A percentile compares a stretch with the other conserved stretches of the same genome.
phyloP scores from a whole-genome alignment of 208 protist species.

The Leishmania aethiopica region DNA sequence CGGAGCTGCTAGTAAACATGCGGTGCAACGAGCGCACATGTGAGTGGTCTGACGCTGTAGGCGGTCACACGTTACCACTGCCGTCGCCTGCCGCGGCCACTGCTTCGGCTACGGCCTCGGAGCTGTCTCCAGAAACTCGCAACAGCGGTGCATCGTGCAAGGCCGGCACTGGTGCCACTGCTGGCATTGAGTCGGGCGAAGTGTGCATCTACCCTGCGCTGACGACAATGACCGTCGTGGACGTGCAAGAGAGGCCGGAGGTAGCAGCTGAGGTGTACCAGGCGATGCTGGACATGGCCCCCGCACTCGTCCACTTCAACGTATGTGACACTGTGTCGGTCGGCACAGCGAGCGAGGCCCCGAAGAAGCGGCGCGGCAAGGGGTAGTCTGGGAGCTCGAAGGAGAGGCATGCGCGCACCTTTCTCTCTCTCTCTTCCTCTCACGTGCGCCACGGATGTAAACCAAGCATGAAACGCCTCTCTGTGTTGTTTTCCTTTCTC shows the following conservation, averaged over 20 bases:
- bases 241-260: constrained; percentile 47
- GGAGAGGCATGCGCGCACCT: background rate
- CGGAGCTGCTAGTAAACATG: constrained; percentile 72
- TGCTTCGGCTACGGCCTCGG: background rate
- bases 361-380: constrained; percentile 14
- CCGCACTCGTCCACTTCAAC: constrained; percentile 61
- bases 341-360: constrained; percentile 29
- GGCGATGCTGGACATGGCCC: constrained; percentile 41
- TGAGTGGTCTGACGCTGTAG: constrained; percentile 20
- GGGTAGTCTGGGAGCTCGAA: background rate
- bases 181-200: constrained; percentile 29
- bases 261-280: constrained; percentile 46
- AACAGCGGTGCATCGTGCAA: constrained; percentile 12
- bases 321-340: constrained; percentile 62
- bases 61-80: background rate
- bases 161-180: constrained; percentile 12
- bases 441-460: background rate
- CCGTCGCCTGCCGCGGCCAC: constrained; percentile 1
- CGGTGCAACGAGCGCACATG: constrained; percentile 36
- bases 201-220: constrained; percentile 44
- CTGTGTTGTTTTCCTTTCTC: background rate
- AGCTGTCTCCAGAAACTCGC: constrained; percentile 11
- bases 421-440: background rate
- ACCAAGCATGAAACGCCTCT: background rate
- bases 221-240: constrained; percentile 61